Percentiles rank a stretch among this genome's conserved stretches.
Conservation (phyloP, 2,329 filamentous ascomycete species). For the Curvularia verruculosa region DNA sequence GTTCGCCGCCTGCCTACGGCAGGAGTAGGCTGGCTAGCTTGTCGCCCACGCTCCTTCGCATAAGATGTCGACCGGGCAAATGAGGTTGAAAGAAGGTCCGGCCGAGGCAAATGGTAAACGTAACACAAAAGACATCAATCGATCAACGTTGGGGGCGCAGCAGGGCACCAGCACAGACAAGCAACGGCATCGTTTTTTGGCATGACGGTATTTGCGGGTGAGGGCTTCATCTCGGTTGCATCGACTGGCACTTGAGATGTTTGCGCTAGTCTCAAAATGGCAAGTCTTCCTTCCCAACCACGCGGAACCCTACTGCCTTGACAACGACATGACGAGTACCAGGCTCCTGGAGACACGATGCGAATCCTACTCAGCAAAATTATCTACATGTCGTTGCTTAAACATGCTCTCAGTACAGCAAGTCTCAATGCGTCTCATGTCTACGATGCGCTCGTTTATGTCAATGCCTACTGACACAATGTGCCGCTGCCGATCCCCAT, state of each 20-base stretch:
- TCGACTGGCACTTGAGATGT: not conserved
- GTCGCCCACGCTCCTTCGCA: slow-evolving; percentile 8
- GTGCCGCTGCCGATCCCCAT: slow-evolving; percentile 16
- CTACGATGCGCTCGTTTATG: not conserved
- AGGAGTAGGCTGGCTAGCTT: not conserved
- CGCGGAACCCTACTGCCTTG: slow-evolving; percentile 1
- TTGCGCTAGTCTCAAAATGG: slow-evolving; percentile 4
- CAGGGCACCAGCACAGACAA: slow-evolving; percentile 4
- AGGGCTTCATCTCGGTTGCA: slow-evolving; percentile 13
- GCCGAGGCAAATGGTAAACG: slow-evolving; percentile 5
- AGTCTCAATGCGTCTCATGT: not conserved
- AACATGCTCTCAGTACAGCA: not conserved
- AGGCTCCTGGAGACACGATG: not conserved
- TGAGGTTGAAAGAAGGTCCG: slow-evolving; percentile 1
- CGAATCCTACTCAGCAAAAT: not conserved
- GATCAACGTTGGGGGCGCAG: not conserved
- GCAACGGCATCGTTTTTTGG: slow-evolving; percentile 7
- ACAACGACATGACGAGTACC: not conserved
- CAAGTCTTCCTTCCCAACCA: not conserved
- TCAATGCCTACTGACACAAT: not conserved
- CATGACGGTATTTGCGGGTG: slow-evolving; percentile 5
- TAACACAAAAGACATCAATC: not conserved
- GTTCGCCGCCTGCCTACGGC: not conserved
- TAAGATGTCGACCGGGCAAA: slow-evolving; percentile 1
- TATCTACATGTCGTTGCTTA: not conserved